A percentile compares a stretch with the other conserved stretches of the same genome.
Conservation (phyloP, 1,284 basidiomycete species). For the Cryptococcus maquisensis region DNA sequence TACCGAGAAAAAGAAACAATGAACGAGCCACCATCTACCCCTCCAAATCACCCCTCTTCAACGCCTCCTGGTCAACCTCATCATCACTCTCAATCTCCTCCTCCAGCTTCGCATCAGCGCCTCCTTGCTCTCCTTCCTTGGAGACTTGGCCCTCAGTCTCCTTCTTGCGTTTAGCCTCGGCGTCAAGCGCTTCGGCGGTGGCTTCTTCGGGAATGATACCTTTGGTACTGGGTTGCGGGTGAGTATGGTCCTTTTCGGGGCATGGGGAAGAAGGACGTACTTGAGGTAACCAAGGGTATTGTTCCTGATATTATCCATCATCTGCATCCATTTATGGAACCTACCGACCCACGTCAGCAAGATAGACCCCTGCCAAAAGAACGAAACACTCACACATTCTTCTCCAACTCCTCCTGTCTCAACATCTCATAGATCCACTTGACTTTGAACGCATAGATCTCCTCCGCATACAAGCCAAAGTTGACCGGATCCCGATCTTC, state of each 20-base stretch:
- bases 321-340: slow-evolving; percentile 46
- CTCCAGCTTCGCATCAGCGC: slow-evolving; percentile 26
- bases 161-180: slow-evolving; percentile 58
- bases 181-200: slow-evolving; percentile 44
- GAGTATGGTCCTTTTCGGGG: slow-evolving; percentile 45
- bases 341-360: slow-evolving; percentile 14
- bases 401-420: slow-evolving; percentile 73
- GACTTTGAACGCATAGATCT: slow-evolving; percentile 76
- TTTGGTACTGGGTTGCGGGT: slow-evolving; percentile 53
- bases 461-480: slow-evolving; percentile 61
- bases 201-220: slow-evolving; percentile 66
- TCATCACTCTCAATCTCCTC: slow-evolving; percentile 53
- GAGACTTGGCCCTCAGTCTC: slow-evolving; percentile 40
- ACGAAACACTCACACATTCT: slow-evolving; percentile 62
- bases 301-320: slow-evolving; percentile 35
- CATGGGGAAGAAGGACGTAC: slow-evolving; percentile 52
- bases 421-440: slow-evolving; percentile 77
- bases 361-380: not conserved
- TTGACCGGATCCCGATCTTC: slow-evolving; percentile 49
- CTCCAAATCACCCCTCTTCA: slow-evolving; percentile 64
- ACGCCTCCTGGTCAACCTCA: slow-evolving; percentile 59
- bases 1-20: too few species aligned
- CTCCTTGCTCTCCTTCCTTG: not conserved
- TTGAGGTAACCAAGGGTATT: slow-evolving; percentile 29
- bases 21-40: slow-evolving; percentile 52